Percentiles rank a stretch among this genome's conserved stretches.
phyloP scores from a whole-genome alignment of 176 grass and related monocot species.

The Sorghum bicolor region Sorghum_bicolor_NCBIv3 NC_012879.2:35249501-35250000 shows the following conservation, averaged over 20 bases:
- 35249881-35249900: not conserved
- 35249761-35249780: constrained; percentile 2
- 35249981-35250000: not conserved
- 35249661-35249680: not conserved
- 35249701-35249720: constrained; percentile 27
- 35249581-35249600: not conserved
- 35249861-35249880: not conserved
- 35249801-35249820: not conserved
- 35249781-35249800: not conserved
- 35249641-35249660: not conserved
- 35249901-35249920: not conserved
- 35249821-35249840: not conserved
- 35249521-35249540: not conserved
- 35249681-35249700: constrained; percentile 46
- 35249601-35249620: not conserved
- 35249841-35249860: not conserved
- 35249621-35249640: not conserved
- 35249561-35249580: not conserved
- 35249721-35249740: constrained; percentile 38
- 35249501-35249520: not conserved
- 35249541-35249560: not conserved
- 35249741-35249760: constrained; percentile 64
- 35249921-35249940: constrained; percentile 13
- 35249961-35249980: constrained; percentile 14
- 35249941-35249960: not conserved